Percentiles rank a stretch among this genome's conserved stretches.
Evolutionary conservation across 768 basidiomycete genomes (phyloP).

Genomic region (Sporobolomyces pararoseus): DNA sequence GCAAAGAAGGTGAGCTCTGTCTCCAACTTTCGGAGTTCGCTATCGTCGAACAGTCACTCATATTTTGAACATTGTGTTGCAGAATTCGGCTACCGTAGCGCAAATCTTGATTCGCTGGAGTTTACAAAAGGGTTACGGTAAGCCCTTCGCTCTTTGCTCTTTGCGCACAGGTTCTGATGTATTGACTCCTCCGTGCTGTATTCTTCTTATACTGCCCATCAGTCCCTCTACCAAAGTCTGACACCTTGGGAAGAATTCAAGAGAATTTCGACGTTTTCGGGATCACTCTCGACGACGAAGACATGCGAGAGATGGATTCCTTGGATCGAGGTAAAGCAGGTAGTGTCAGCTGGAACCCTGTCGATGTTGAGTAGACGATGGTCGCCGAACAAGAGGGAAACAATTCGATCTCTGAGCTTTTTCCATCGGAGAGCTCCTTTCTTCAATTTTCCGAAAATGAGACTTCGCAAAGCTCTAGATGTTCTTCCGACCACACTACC

Average conservation of each 20-base stretch:
- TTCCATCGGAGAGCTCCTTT: no score
- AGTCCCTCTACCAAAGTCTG: conserved; percentile 77
- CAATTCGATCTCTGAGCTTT: no score
- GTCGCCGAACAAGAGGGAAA: no score
- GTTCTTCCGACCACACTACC: no score
- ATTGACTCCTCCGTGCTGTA: fast-evolving
- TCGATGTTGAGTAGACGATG: conserved; percentile 19
- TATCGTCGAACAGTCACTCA: not conserved
- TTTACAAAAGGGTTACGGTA: conserved; percentile 51
- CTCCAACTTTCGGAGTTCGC: not conserved
- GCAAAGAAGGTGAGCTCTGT: conserved; percentile 58
- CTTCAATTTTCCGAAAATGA: no score
- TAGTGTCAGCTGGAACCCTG: conserved; percentile 86
- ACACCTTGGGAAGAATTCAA: conserved; percentile 63
- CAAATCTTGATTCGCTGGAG: conserved; percentile 55
- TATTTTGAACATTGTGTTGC: not conserved
- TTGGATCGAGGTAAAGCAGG: conserved; percentile 69
- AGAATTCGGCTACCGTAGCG: conserved; percentile 49
- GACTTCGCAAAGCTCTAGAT: no score
- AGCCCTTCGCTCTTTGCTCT: not conserved
- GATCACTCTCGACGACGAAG: conserved; percentile 64
- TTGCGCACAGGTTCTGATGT: not conserved
- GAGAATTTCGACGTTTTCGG: conserved; percentile 68
- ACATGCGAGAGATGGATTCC: conserved; percentile 63
- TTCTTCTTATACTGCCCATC: no score